Evolutionary conservation across 768 basidiomycete genomes (phyloP).

Genomic region (Obba rivulosa): DNA sequence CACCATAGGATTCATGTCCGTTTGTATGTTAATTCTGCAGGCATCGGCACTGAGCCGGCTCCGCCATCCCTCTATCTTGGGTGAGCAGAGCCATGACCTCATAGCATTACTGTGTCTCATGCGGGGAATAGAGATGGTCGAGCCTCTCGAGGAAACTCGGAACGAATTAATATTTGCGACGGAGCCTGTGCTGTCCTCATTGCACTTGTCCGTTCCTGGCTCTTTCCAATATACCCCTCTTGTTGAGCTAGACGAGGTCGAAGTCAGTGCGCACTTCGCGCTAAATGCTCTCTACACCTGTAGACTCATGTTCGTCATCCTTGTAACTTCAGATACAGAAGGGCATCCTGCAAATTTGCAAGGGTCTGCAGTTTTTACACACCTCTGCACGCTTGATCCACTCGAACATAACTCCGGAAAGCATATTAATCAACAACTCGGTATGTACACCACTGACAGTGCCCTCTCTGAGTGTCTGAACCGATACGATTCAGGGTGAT

Average conservation of each 20-base stretch:
- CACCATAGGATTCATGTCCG: background rate
- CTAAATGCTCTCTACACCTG: conserved; percentile 1
- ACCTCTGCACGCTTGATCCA: conserved; percentile 89
- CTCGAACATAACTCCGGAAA: conserved; percentile 83
- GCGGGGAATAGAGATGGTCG: conserved; percentile 77
- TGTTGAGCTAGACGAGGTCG: conserved; percentile 93
- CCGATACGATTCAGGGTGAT: conserved; percentile 63
- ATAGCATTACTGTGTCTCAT: conserved; percentile 1
- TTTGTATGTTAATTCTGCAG: conserved; percentile 32
- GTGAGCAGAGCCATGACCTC: conserved; percentile 35
- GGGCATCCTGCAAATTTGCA: conserved; percentile 89
- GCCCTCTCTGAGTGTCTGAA: background rate
- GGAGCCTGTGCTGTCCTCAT: conserved; percentile 79
- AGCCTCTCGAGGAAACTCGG: conserved; percentile 91
- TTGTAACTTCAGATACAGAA: conserved; percentile 72
- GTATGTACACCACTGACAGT: conserved; percentile 37
- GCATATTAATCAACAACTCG: conserved; percentile 82
- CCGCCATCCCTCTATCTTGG: conserved; percentile 90
- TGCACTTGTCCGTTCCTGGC: conserved; percentile 71
- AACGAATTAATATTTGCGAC: conserved; percentile 90
- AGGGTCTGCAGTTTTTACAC: conserved; percentile 87
- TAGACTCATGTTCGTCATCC: too few species aligned
- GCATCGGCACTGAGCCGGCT: conserved; percentile 78
- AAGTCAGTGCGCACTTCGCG: conserved; percentile 43
- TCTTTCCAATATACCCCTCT: conserved; percentile 48